Base-by-base conservation (phyloP, 495 filamentous ascomycete genomes). In the Xylaria castorea region DNA sequence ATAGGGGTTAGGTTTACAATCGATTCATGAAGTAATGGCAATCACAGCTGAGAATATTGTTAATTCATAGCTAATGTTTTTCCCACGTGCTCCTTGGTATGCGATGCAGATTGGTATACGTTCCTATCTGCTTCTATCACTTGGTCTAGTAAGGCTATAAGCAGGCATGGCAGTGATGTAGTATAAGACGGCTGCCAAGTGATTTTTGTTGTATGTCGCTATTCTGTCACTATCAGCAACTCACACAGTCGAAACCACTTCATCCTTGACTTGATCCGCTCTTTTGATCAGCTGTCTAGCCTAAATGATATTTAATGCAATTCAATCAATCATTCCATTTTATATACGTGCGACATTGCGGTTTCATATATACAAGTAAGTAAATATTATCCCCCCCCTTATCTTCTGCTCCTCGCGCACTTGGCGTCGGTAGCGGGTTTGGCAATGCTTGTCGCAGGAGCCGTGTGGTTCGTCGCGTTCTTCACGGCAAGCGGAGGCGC, bases 401-500 rank as follows among this genome's bases (percentile, higher is more conserved):
- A 42, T 69, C 36, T 62, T 0, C 53, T n/a, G 6, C 3, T 60
- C 1, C 38, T 30, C 22, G 36, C 36, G 30, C 61, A 64, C 9
- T 44, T 44, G 38, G 36, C 27, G n/a, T 44, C 7, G 11, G 60
- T 5, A 42, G 60, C n/a, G 22, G 60, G n/a, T 22, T 44, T 16
- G 5, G 36, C 18, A 25, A 44, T 38, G 11, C 11, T 44, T 1
- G 61, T 30, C 61, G n/a, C n/a, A 40, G 61, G n/a, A 30, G 61
- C 9, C 36, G 9, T 64, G 36, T 44, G n/a, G 46, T 67, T 6
- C 25, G 38, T 38, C 18, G 53, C 7, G 68, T 53, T 27, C 32
- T n/a, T 68, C 7, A 76, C 69, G 14, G 71, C 71, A 1, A 78
- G 60, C 51, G 71, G 60, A 22, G 77, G 77, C 6, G 78, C 81